Base-by-base conservation (phyloP, 2,329 filamentous ascomycete species). In the Metarhizium anisopliae region DNA sequence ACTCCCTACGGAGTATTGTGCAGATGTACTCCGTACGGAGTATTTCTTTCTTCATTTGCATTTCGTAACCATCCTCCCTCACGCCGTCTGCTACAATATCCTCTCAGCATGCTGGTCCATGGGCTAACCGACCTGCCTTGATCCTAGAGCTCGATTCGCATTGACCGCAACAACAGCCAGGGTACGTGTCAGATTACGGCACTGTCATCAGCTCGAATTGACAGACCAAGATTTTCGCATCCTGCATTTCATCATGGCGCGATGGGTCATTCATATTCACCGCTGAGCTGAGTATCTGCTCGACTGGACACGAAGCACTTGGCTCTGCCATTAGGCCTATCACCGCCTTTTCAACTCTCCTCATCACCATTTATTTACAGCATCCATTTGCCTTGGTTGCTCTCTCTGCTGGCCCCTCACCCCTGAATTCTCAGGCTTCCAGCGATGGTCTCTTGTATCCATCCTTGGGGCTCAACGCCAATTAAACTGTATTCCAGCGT, bases 131-230 rank as follows among this genome's bases (percentile, higher is more conserved):
- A 8, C 20, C 51, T 20, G 18, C 18, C 30, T 52, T 40, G 13
- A 52, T 52, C 51, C 51, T 20, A 45, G 51, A 38, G 43, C 50
- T 29, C 51, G 14, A n/a, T n/a, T 43, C 36, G 51, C 51, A 52
- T 20, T 43, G 51, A 52, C 51, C 51, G n/a, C 42, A 11, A 45
- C 16, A 16, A 45, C 6, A 35, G 32, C 7, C 32, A 45, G 42
- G 40, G 40, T 18, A 14, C 40, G 40, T 43, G 40, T 43, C 40
- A 43, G 40, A 43, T 43, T 43, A 43, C 35, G 7, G 5, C 35
- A 36, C 8, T 36, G 35, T 11, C 35, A 43, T 6, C 40, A 43
- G 40, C n/a, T 43, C 40, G 6, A 43, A 43, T 43, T 43, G 40
- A 25, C 14, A 14, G 40, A 18, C 35, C 8, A 36, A 8, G 1